phyloP scores from a whole-genome alignment of 164 flowering plant species.

The Vitis riparia region DNA sequence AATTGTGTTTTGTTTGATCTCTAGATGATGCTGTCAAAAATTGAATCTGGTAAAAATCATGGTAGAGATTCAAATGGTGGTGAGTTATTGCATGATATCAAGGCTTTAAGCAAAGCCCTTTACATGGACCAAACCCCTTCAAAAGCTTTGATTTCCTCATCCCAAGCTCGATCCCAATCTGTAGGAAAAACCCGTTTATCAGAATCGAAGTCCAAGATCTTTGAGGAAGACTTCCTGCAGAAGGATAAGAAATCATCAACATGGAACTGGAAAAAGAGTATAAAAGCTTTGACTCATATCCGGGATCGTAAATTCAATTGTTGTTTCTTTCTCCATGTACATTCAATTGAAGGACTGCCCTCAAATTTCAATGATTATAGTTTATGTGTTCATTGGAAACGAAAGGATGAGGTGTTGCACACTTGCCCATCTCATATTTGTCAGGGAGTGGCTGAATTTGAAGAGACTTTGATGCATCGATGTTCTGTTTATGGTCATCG shows the following conservation, averaged over 20 bases:
- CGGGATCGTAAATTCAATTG: conserved; percentile 59
- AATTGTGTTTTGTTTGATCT: conserved; percentile 4
- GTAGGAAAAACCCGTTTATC: conserved; percentile 22
- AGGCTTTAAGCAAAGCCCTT: conserved; percentile 53
- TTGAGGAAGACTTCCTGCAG: conserved; percentile 17
- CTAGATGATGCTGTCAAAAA: conserved; percentile 25
- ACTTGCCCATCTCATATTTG: conserved; percentile 25
- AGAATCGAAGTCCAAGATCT: conserved; percentile 18
- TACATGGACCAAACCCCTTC: conserved; percentile 37
- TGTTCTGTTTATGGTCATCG: conserved; percentile 38
- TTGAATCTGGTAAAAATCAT: conserved; percentile 15
- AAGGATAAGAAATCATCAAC: conserved; percentile 60
- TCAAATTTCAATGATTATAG: conserved; percentile 34
- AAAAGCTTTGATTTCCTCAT: conserved; percentile 22
- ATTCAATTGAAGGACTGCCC: conserved; percentile 69
- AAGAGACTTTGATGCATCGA: conserved; percentile 35
- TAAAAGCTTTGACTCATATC: conserved; percentile 64
- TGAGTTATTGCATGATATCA: conserved; percentile 50
- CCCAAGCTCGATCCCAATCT: conserved; percentile 21
- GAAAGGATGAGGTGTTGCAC: conserved; percentile 32
- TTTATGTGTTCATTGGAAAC: conserved; percentile 39
- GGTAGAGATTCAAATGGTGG: conserved; percentile 27
- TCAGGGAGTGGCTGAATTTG: conserved; percentile 35
- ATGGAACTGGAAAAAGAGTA: conserved; percentile 88
- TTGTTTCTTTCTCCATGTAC: conserved; percentile 72